A percentile compares a stretch with the other conserved stretches of the same genome.
phyloP scores from a whole-genome alignment of 1,284 basidiomycete genomes.

The Moniliella sp. region DNA sequence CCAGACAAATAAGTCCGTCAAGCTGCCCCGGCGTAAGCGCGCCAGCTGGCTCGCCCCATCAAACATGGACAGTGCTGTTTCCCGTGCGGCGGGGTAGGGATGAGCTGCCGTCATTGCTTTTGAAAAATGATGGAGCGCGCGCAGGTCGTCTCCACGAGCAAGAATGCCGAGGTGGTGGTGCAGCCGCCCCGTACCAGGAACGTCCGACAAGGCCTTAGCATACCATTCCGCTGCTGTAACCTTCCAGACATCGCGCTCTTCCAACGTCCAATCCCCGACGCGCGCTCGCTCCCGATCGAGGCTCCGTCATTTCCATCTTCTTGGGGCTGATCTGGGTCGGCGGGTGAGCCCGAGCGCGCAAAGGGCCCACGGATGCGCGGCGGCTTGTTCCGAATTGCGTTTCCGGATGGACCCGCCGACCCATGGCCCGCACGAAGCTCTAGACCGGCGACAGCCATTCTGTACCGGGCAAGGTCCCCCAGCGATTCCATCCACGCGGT shows the following conservation, averaged over 20 bases:
- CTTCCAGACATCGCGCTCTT: constrained; percentile 81
- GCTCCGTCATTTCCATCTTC: background rate
- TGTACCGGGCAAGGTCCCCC: constrained; percentile 77
- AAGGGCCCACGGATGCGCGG: background rate
- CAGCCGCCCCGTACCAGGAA: constrained; percentile 69
- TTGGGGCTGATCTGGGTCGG: background rate
- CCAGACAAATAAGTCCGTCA: constrained; percentile 64
- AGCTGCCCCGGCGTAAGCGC: constrained; percentile 43
- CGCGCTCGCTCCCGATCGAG: constrained; percentile 57
- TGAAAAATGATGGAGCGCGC: constrained; percentile 63
- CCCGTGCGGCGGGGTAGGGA: constrained; percentile 62
- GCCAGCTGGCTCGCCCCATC: constrained; percentile 46
- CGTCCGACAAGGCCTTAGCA: constrained; percentile 58
- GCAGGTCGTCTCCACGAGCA: constrained; percentile 57
- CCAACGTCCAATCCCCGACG: constrained; percentile 63
- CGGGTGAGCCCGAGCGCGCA: background rate
- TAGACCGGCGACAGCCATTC: constrained; percentile 59
- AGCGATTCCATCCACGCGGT: constrained; percentile 81
- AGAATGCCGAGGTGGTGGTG: constrained; percentile 86
- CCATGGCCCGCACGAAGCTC: background rate
- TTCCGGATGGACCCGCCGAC: constrained; percentile 1
- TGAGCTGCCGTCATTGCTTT: constrained; percentile 54
- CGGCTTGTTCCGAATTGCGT: constrained; percentile 4
- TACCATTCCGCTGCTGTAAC: constrained; percentile 81
- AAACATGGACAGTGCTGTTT: constrained; percentile 67